Evolutionary conservation across 192 early-diverging fungal species (phyloP), one percentile per base, ranked within the genome.

Genomic region (Pilaira anomala): DNA sequence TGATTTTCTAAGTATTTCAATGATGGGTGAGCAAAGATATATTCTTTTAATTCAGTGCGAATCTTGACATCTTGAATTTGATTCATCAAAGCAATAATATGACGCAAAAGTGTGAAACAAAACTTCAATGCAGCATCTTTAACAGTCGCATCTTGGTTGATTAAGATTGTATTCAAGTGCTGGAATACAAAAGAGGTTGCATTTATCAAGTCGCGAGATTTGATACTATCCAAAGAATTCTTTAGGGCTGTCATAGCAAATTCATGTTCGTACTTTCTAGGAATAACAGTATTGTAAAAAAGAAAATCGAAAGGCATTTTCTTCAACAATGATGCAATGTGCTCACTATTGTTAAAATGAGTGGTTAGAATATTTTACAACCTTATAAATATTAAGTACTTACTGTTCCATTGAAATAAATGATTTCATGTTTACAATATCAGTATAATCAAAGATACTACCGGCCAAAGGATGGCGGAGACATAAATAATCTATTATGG

Each of bases 381-480:
- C 8, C 40, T 7, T 13, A 13, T 1, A 13, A 39, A 22, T 7
- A 22, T 39, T 30, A 53, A 53, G 3, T 21, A 63, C 62, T 63
- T 63, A 63, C 62, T 50, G 62, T 16, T 63, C 48, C 18, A 36
- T 36, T 7, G 49, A 52, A 39, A 40, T 11, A 22, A 65, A 19
- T 28, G 63, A 56, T 3, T 54, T 39, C 41, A 65, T 55, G 13
- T n/a, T 13, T 24, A 30, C 16, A 18, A 45, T 55, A 7, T 16
- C 44, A 21, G 4, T 33, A 33, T 61, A 49, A 30, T 56, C 45
- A 24, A 78, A 80, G n/a, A 83, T 19, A 7, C 64, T 72, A 9
- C 78, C 71, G 29, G 71, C 56, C 45, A 74, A 66, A 12, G 81
- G 81, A 49, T 68, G 65, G 3, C 77, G 63, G 25, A 66, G 65